phyloP scores from a whole-genome alignment of 768 basidiomycete species.

The Terana coerulea region DNA sequence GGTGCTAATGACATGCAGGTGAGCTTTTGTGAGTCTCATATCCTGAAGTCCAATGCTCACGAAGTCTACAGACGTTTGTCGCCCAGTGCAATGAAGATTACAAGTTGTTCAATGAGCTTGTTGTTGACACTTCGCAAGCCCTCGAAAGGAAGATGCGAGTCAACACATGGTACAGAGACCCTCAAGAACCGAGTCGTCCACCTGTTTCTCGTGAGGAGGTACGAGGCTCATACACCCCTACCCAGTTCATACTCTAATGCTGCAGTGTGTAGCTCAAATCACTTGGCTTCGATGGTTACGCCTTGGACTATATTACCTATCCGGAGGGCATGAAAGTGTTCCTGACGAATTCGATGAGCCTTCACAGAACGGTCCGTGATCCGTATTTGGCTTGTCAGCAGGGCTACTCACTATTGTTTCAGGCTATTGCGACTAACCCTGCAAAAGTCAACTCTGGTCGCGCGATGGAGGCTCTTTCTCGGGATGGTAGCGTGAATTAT shows the following conservation, averaged over 20 bases:
- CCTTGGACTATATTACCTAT: slow-evolving; percentile 75
- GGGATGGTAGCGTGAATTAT: slow-evolving; percentile 57
- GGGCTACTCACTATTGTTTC: background rate
- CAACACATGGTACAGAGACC: slow-evolving; percentile 64
- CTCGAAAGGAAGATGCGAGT: slow-evolving; percentile 52
- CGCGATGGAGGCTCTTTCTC: slow-evolving; percentile 60
- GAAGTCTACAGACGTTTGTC: slow-evolving; percentile 66
- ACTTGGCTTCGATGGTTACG: slow-evolving; percentile 78
- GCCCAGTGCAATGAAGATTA: slow-evolving; percentile 83
- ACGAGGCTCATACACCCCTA: background rate
- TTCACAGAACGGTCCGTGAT: slow-evolving; percentile 69
- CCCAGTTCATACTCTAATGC: slow-evolving; percentile 4
- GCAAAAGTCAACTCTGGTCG: slow-evolving; percentile 44
- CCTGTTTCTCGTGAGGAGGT: slow-evolving; percentile 24
- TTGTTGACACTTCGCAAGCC: slow-evolving; percentile 59
- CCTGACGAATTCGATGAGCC: slow-evolving; percentile 53
- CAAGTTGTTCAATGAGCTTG: slow-evolving; percentile 56
- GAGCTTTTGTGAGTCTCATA: slow-evolving; percentile 18
- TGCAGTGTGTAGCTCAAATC: slow-evolving; percentile 47
- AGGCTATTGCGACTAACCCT: slow-evolving; percentile 62
- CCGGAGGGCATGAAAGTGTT: slow-evolving; percentile 73
- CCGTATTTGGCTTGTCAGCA: background rate
- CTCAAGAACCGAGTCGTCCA: slow-evolving; percentile 30
- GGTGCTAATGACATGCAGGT: slow-evolving; percentile 60
- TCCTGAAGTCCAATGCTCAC: background rate